Base-by-base conservation (phyloP, 805 yeast species). In the Cyberlindnera nakhonratchasimensis region DNA sequence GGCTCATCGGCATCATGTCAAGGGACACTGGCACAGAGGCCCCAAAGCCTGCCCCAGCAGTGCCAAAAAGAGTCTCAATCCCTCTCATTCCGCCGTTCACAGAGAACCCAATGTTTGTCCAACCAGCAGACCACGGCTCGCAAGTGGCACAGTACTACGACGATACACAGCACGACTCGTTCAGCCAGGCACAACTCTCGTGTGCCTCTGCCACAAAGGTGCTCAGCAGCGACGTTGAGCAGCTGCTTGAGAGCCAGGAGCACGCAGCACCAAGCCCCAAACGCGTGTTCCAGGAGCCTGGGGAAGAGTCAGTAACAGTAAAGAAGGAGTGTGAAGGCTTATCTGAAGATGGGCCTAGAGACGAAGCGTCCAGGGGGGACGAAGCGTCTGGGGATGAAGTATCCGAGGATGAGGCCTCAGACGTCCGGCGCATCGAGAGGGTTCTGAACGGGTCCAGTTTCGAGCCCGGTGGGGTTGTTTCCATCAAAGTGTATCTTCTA, bases 211-310 rank as follows among this genome's bases (percentile, higher is more conserved):
- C n/a, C n/a, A n/a, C n/a, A n/a, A n/a, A n/a, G n/a, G n/a, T n/a
- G n/a, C n/a, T n/a, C n/a, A n/a, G n/a, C n/a, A n/a, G n/a, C n/a
- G 36, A 33, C 6, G 28, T 33, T 12, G 36, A 33, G 14, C 16
- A n/a, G 29, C 13, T 31, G 13, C 18, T 24, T 6, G 23, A 19
- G 22, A 31, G 24, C 6, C 23, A 33, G 25, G 16, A 10, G 32
- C 5, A n/a, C n/a, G n/a, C n/a, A n/a, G n/a, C n/a, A n/a, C n/a
- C n/a, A n/a, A n/a, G n/a, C n/a, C n/a, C n/a, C n/a, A n/a, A n/a
- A n/a, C n/a, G n/a, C n/a, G n/a, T n/a, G n/a, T n/a, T n/a, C n/a
- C n/a, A n/a, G n/a, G n/a, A n/a, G n/a, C n/a, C n/a, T n/a, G n/a
- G n/a, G n/a, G n/a, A n/a, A n/a, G n/a, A n/a, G n/a, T n/a, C n/a